phyloP scores from a whole-genome alignment of 768 basidiomycete species.

The Mycena vitilis region DNA sequence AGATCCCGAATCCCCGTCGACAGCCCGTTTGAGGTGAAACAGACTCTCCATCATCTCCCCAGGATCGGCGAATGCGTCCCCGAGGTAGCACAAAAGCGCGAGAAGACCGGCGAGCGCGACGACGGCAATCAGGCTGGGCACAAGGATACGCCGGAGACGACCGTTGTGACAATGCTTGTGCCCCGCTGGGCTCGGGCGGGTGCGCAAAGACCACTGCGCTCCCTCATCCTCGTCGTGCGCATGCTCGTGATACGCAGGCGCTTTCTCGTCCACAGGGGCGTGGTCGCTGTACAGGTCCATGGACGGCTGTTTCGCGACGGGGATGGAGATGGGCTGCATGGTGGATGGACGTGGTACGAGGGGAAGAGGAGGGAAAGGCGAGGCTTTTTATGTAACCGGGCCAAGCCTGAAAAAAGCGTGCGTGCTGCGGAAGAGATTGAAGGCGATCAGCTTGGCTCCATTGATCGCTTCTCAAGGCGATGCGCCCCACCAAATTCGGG shows the following conservation, averaged over 20 bases:
- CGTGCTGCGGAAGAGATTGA: constrained; percentile 1
- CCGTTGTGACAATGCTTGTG: constrained; percentile 48
- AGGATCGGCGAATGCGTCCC: constrained; percentile 35
- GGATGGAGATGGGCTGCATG: constrained; percentile 21
- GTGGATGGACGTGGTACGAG: constrained; percentile 12
- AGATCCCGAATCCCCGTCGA: constrained; percentile 33
- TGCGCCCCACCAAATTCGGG: not conserved
- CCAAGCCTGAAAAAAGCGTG: not conserved
- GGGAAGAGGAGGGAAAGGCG: not conserved
- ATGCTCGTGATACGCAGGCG: constrained; percentile 13
- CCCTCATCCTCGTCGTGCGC: constrained; percentile 3
- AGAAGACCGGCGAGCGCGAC: constrained; percentile 46
- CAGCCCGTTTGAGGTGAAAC: constrained; percentile 45
- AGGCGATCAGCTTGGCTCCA: constrained; percentile 6
- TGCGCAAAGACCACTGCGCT: constrained; percentile 19
- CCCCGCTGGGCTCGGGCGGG: not conserved
- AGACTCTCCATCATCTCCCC: constrained; percentile 43
- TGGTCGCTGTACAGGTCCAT: constrained; percentile 23
- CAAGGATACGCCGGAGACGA: constrained; percentile 47
- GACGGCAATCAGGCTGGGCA: constrained; percentile 48
- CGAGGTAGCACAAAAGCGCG: constrained; percentile 42
- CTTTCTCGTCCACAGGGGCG: constrained; percentile 18
- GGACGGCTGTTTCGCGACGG: constrained; percentile 21
- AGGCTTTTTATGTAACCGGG: constrained; percentile 14
- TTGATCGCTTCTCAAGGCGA: not conserved